A percentile compares a stretch with the other conserved stretches of the same genome.
Evolutionary conservation across 2,329 filamentous ascomycete species (phyloP).

Genomic region (Metarhizium guizhouense): DNA sequence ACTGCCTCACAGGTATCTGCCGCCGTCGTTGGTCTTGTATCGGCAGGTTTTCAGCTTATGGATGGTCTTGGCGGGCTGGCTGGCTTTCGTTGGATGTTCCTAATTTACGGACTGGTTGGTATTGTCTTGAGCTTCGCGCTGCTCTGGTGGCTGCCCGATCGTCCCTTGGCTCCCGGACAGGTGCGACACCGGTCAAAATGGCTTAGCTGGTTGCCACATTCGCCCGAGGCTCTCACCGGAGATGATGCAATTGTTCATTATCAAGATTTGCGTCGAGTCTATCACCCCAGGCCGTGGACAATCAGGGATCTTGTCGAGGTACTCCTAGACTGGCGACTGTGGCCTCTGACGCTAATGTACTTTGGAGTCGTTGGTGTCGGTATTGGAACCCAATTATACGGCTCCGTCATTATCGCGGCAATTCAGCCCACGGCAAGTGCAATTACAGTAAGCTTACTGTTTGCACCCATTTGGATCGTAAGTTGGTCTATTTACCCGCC

Average conservation of each 20-base stretch:
- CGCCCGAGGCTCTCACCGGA: constrained; percentile 63
- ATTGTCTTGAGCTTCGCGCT: constrained; percentile 62
- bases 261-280: constrained; percentile 70
- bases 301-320: constrained; percentile 61
- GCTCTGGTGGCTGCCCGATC: constrained; percentile 86
- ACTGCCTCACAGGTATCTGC: constrained; percentile 84
- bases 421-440: constrained; percentile 67
- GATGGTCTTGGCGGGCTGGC: constrained; percentile 67
- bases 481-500: constrained; percentile 23
- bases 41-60: constrained; percentile 87
- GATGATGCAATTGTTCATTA: constrained; percentile 78
- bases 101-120: constrained; percentile 72
- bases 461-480: constrained; percentile 88
- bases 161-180: constrained; percentile 67
- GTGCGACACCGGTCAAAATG: constrained; percentile 39
- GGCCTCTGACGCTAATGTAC: constrained; percentile 84
- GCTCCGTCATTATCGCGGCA: constrained; percentile 73
- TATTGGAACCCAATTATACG: constrained; percentile 83
- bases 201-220: constrained; percentile 57
- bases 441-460: constrained; percentile 71
- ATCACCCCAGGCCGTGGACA: constrained; percentile 66
- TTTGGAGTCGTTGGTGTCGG: constrained; percentile 91
- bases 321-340: constrained; percentile 77
- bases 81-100: constrained; percentile 89
- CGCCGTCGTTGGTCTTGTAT: constrained; percentile 80